Conservation (phyloP, 202 grass and related monocot species). For the Dendrocalamus latiflorus region DNA sequence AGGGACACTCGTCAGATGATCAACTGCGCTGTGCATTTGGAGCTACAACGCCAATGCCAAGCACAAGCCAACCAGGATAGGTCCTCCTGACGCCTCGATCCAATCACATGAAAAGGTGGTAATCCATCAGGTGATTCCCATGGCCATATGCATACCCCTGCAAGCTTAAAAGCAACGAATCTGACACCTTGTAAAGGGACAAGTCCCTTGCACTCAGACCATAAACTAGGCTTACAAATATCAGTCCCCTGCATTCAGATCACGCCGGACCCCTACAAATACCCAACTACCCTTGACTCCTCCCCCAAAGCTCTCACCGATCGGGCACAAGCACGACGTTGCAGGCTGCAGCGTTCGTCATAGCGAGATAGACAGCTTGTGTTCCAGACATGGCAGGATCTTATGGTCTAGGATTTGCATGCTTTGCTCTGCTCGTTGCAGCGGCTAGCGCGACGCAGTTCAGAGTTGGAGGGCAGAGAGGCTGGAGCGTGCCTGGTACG, state of each 20-base stretch:
- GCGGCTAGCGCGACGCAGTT: constrained; percentile 53
- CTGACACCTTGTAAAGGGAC: constrained; percentile 39
- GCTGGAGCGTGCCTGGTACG: constrained; percentile 49
- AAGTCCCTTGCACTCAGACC: not conserved
- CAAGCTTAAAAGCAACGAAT: constrained; percentile 10
- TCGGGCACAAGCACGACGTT: not conserved
- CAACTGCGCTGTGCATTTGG: not conserved
- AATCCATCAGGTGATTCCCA: not conserved
- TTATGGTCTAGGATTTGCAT: not conserved
- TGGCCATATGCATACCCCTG: not conserved
- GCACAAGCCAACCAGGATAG: not conserved
- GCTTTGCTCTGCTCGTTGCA: not conserved
- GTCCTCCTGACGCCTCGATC: too few species aligned
- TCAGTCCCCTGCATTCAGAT: not conserved
- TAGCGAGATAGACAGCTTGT: not conserved
- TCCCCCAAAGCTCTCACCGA: not conserved
- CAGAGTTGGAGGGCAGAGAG: constrained; percentile 50
- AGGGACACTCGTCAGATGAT: constrained; percentile 1
- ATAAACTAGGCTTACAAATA: not conserved
- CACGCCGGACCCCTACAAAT: not conserved
- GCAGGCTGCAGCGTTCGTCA: not conserved
- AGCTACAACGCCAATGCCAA: not conserved
- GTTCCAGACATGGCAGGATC: constrained; percentile 28
- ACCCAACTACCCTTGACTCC: too few species aligned
- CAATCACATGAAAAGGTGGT: not conserved